phyloP scores from a whole-genome alignment of 352 stramenopile genomes.

The Globisporangium recalcitrans region DNA sequence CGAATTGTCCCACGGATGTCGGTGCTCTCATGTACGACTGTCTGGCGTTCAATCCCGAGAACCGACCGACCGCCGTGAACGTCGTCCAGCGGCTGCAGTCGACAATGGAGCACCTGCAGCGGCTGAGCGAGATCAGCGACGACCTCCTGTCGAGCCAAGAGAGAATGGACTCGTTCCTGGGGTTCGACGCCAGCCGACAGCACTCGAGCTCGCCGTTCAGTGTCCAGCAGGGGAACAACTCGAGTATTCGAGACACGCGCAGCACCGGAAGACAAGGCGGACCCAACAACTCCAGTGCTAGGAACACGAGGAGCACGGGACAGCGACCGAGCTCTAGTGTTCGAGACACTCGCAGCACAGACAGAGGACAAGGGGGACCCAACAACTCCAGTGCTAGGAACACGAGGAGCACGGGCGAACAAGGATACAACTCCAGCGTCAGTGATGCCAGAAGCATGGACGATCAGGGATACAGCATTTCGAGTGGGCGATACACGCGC shows the following conservation, averaged over 20 bases:
- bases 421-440: background rate
- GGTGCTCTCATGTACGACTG: slow-evolving; percentile 47
- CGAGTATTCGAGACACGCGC: background rate
- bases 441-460: background rate
- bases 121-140: slow-evolving; percentile 45
- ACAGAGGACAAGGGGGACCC: background rate
- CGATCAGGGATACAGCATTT: background rate
- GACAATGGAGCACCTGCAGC: slow-evolving; percentile 43
- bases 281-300: background rate
- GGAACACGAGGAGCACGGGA: background rate
- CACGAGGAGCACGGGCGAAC: background rate
- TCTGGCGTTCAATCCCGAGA: slow-evolving; percentile 38
- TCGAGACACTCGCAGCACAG: background rate
- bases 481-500: background rate
- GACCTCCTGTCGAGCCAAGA: slow-evolving; percentile 25
- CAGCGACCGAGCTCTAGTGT: background rate
- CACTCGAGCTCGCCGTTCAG: slow-evolving; percentile 3
- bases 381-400: background rate
- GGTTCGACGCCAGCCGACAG: slow-evolving; percentile 1
- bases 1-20: slow-evolving; percentile 41
- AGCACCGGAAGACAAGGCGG: background rate
- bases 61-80: slow-evolving; percentile 36
- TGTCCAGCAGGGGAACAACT: slow-evolving; percentile 5
- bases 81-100: slow-evolving; percentile 32
- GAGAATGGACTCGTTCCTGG: slow-evolving; percentile 40